Conservation (phyloP, 163 green algal genomes). For the Picocystis sp. region DNA sequence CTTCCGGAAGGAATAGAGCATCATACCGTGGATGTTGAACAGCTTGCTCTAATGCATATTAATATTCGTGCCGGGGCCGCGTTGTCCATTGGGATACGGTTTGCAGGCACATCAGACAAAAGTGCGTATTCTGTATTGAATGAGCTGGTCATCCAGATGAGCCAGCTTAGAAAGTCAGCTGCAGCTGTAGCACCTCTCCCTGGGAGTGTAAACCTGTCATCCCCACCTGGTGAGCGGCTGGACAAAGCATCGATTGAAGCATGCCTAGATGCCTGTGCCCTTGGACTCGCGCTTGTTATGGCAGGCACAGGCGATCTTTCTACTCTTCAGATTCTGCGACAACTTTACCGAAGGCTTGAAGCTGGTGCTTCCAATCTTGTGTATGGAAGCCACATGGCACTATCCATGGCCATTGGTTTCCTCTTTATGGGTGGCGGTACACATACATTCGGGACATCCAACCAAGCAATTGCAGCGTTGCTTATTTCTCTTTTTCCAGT, state of each 20-base stretch:
- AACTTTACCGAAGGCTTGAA: constrained; percentile 6
- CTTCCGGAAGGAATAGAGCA: background rate
- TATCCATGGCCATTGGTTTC: constrained; percentile 68
- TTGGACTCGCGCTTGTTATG: constrained; percentile 61
- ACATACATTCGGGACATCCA: constrained; percentile 51
- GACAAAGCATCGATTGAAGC: constrained; percentile 43
- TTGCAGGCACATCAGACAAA: constrained; percentile 35
- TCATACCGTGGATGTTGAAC: constrained; percentile 23
- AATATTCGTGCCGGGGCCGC: constrained; percentile 38
- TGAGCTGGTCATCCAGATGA: constrained; percentile 10
- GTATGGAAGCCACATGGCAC: constrained; percentile 63
- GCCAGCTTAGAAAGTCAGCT: constrained; percentile 1
- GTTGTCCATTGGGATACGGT: constrained; percentile 53
- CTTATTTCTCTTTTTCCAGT: constrained; percentile 72
- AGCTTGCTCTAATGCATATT: constrained; percentile 30
- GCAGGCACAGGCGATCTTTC: constrained; percentile 68
- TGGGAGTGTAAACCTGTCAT: constrained; percentile 5
- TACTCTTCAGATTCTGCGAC: constrained; percentile 64
- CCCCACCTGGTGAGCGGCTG: constrained; percentile 10
- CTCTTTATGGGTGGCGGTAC: constrained; percentile 67
- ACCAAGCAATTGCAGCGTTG: constrained; percentile 61
- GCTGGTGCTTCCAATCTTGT: background rate
- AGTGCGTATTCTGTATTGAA: constrained; percentile 9
- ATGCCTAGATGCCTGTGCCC: constrained; percentile 28
- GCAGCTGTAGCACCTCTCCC: background rate